Conservation (phyloP, 768 basidiomycete species). For the Imleria badia region DNA sequence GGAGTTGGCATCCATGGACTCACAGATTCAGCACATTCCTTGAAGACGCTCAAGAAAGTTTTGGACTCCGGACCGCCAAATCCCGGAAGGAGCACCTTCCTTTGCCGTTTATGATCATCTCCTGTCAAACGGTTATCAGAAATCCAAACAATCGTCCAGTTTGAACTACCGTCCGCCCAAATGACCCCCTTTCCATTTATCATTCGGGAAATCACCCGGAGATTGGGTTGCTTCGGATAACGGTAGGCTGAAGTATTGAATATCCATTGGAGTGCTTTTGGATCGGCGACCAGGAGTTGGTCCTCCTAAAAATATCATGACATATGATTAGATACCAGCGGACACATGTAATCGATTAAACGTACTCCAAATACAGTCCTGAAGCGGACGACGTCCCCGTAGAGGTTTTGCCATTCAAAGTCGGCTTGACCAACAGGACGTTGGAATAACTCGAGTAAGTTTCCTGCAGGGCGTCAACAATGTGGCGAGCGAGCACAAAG, state of each 20-base stretch:
- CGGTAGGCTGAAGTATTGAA: slow-evolving; percentile 44
- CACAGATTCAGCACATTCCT: slow-evolving; percentile 33
- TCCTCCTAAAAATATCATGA: slow-evolving; percentile 35
- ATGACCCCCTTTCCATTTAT: slow-evolving; percentile 35
- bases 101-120: slow-evolving; percentile 51
- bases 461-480: slow-evolving; percentile 25
- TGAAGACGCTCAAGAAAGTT: slow-evolving; percentile 51
- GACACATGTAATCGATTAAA: not conserved
- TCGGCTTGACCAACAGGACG: slow-evolving; percentile 26
- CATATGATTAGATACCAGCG: slow-evolving; percentile 3
- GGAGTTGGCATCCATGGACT: not conserved
- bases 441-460: slow-evolving; percentile 30
- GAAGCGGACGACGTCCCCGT: slow-evolving; percentile 31
- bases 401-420: slow-evolving; percentile 31
- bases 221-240: slow-evolving; percentile 38
- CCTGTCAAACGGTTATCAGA: slow-evolving; percentile 17
- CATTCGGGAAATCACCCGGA: slow-evolving; percentile 16
- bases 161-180: slow-evolving; percentile 41
- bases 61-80: slow-evolving; percentile 53
- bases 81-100: slow-evolving; percentile 54
- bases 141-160: slow-evolving; percentile 7
- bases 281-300: slow-evolving; percentile 45
- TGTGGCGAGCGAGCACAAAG: slow-evolving; percentile 11
- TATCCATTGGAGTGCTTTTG: slow-evolving; percentile 43
- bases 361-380: slow-evolving; percentile 29